These are phyloP conservation scores for Colletotrichum musicola DNA, from an alignment of 2,329 filamentous ascomycete species.

Conservation along the genomic window DNA sequence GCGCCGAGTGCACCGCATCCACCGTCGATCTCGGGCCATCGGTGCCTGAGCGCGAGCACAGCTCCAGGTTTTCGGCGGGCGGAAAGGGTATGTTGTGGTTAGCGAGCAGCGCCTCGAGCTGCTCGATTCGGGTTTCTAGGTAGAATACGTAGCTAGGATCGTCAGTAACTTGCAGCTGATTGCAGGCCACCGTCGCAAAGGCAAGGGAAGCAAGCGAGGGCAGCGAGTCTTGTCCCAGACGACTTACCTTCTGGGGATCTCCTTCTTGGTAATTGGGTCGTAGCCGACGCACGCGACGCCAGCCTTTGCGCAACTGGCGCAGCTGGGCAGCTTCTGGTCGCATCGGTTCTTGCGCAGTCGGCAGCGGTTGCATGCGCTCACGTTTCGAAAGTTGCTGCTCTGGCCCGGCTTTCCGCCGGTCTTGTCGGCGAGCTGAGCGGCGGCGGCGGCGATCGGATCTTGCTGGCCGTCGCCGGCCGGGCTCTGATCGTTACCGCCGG, in stretches of 20 bases:
- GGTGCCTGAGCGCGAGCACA: constrained; percentile 63
- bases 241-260: constrained; percentile 89
- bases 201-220: constrained; percentile 2
- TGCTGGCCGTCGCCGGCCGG: constrained; percentile 47
- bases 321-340: constrained; percentile 92
- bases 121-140: constrained; percentile 86
- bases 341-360: constrained; percentile 93
- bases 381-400: constrained; percentile 82
- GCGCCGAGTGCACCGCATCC: constrained; percentile 50
- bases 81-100: constrained; percentile 79
- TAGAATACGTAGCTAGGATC: constrained; percentile 87
- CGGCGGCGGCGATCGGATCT: constrained; percentile 42
- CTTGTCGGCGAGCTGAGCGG: constrained; percentile 47
- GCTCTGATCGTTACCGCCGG: constrained; percentile 53
- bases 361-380: constrained; percentile 95
- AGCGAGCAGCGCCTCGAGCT: constrained; percentile 82
- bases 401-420: constrained; percentile 62
- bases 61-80: constrained; percentile 77
- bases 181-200: neutral
- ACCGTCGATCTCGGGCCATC: constrained; percentile 51
- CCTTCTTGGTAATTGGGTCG: constrained; percentile 95
- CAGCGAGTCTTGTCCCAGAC: neutral
- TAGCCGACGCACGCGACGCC: constrained; percentile 92
- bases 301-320: constrained; percentile 93
- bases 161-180: constrained; percentile 2